A percentile compares a stretch with the other conserved stretches of the same genome.
phyloP scores from a whole-genome alignment of 2,329 filamentous ascomycete species.

The Corniculantispora saksenae region DNA sequence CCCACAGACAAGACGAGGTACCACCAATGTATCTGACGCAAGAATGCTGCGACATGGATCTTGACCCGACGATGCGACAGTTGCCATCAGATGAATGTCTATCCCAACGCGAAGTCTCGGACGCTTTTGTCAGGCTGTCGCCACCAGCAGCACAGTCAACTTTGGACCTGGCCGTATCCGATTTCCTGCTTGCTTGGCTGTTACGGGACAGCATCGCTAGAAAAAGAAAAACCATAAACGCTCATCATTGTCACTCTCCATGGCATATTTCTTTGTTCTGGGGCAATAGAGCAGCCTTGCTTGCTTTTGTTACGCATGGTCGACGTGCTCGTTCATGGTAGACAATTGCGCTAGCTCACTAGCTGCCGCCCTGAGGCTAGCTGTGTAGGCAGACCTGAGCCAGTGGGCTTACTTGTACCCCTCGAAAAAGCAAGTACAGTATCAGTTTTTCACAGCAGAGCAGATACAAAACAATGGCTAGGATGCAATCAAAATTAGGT shows the following conservation, averaged over 20 bases:
- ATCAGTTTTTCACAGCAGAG: slow-evolving; percentile 1
- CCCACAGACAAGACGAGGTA: not conserved
- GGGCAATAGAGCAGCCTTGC: not conserved
- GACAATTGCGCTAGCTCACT: not conserved
- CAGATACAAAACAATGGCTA: no score
- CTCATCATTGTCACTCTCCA: not conserved
- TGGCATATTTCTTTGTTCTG: slow-evolving; percentile 8
- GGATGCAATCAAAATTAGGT: no score
- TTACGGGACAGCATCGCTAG: not conserved
- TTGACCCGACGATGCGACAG: not conserved
- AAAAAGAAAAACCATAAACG: not conserved
- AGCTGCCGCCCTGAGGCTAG: not conserved
- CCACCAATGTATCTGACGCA: not conserved
- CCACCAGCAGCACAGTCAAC: not conserved
- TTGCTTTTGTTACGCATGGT: slow-evolving; percentile 14
- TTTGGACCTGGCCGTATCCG: no score
- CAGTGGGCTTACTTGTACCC: slow-evolving; percentile 8
- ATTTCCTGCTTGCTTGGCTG: not conserved
- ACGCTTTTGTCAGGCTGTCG: not conserved
- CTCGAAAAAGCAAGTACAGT: slow-evolving; percentile 15
- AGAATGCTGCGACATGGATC: slow-evolving; percentile 8
- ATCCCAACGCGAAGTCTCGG: not conserved
- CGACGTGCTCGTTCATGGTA: not conserved
- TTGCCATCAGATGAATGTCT: not conserved
- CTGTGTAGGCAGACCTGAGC: not conserved